Conservation (phyloP, 306 rosid genomes). For the Cucumis sativus region Cucumber_9930_V3 NC_026656.2:13857001-13857500, state of each 20-base stretch:
- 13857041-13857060: too few relatives aligned
- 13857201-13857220: background rate
- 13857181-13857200: background rate
- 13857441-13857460: constrained; percentile 69
- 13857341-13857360: constrained; percentile 81
- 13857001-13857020: too few relatives aligned
- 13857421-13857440: constrained; percentile 67
- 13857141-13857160: background rate
- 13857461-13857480: constrained; percentile 79
- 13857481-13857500: constrained; percentile 67
- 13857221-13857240: background rate
- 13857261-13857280: constrained; percentile 39
- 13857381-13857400: constrained; percentile 96
- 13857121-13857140: constrained; percentile 4
- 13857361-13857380: constrained; percentile 77
- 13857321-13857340: constrained; percentile 74
- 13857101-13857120: constrained; percentile 7
- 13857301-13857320: constrained; percentile 51
- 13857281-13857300: constrained; percentile 93
- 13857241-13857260: background rate
- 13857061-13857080: background rate
- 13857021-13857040: too few relatives aligned
- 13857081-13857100: background rate
- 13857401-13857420: constrained; percentile 85
- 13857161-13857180: background rate